Base-by-base conservation (phyloP, 2,329 filamentous ascomycete species). In the Arthroderma sp. region DNA sequence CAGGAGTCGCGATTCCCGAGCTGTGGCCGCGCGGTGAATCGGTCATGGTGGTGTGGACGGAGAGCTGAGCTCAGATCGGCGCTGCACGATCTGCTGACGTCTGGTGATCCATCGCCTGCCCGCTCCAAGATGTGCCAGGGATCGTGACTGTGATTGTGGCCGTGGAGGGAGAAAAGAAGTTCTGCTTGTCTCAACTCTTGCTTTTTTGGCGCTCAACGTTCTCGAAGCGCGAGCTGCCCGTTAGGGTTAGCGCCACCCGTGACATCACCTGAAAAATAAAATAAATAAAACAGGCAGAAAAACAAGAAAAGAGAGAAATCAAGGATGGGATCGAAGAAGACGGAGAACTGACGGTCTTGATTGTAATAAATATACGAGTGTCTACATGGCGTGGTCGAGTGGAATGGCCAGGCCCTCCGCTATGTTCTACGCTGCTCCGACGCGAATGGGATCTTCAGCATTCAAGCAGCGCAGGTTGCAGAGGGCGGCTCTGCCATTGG, bases 1-100 rank as follows among this genome's bases (percentile, higher is more conserved):
- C 61, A 58, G 67, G 60, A 67, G 69, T 70, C 59, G 61, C 68
- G 56, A 41, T 55, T 38, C 37, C 38, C 8, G 21, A 25, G 54
- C 21, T 33, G 54, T 43, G 25, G 58, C 55, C 60, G 51, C 47
- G 58, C 33, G 52, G 37, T 61, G 61, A 64, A 55, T 61, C 63
- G 64, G 57, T 60, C 62, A 56, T 58, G 62, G 59, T 59, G 56
- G 47, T 31, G 54, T 38, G 39, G 31, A 35, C 44, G n/a, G 21
- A 25, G 51, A 41, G 37, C 23, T 21, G 57, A 33, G 58, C 56
- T 61, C 58, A 61, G 55, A 57, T 57, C 57, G 55, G 60, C 54
- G 54, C 55, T 54, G 57, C 58, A 53, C 57, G 58, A 59, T 57
- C 60, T 58, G 60, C 59, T 61, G 57, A 61, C 41, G 58, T 54